Evolutionary conservation across 768 basidiomycete species (phyloP).

Genomic region (Amanita pseudoporphyria): DNA sequence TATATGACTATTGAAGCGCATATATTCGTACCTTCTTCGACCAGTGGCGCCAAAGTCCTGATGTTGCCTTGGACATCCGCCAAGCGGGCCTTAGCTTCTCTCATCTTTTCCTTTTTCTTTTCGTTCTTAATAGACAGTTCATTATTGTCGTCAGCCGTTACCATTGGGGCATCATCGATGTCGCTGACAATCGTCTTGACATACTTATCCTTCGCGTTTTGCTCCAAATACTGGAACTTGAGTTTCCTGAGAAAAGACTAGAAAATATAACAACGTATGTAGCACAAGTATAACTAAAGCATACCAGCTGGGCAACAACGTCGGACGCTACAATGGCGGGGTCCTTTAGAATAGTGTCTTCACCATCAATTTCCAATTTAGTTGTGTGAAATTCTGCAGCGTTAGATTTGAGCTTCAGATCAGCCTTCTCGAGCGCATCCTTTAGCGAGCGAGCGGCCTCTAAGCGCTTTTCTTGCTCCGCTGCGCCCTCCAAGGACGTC

Average conservation of each 20-base stretch:
- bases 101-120: conserved; percentile 61
- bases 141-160: conserved; percentile 75
- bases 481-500: background rate
- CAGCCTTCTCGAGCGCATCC: conserved; percentile 22
- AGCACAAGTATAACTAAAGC: conserved; percentile 13
- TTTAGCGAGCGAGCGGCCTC: conserved; percentile 25
- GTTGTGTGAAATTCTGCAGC: conserved; percentile 26
- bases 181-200: conserved; percentile 81
- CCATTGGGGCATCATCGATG: conserved; percentile 70
- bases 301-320: conserved; percentile 51
- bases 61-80: conserved; percentile 56
- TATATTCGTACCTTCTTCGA: conserved; percentile 47
- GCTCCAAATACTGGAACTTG: conserved; percentile 85
- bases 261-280: background rate
- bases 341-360: conserved; percentile 31
- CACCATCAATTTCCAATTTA: conserved; percentile 28
- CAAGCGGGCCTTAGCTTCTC: conserved; percentile 52
- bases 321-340: conserved; percentile 49
- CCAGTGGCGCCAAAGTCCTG: conserved; percentile 49
- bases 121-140: conserved; percentile 49
- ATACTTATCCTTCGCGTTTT: conserved; percentile 86
- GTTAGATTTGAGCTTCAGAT: conserved; percentile 29
- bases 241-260: conserved; percentile 71
- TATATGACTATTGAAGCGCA: background rate
- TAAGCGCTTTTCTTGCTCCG: conserved; percentile 26